Percentiles rank a stretch among this genome's conserved stretches.
These are phyloP conservation scores for Calonectria pauciramosa DNA, from an alignment of 2,329 filamentous ascomycete species.

Conservation along the genomic window DNA sequence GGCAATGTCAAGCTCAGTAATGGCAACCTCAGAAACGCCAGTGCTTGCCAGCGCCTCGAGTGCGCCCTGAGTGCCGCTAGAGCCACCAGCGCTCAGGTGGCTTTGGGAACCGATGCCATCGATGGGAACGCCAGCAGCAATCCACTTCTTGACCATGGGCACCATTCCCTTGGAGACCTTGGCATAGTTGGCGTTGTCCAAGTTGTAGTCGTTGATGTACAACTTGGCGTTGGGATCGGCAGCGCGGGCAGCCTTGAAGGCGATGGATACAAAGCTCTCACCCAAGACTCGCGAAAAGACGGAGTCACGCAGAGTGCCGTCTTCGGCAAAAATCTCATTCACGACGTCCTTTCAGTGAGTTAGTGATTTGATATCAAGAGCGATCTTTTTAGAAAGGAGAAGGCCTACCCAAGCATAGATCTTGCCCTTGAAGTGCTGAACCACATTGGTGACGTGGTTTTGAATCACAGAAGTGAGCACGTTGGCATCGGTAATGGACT, in stretches of 20 bases:
- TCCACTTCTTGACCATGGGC: conserved; percentile 73
- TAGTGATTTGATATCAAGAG: background rate
- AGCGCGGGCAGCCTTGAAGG: conserved; percentile 76
- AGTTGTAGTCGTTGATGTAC: conserved; percentile 83
- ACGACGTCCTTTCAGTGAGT: conserved; percentile 63
- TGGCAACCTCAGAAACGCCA: conserved; percentile 68
- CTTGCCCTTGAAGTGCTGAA: conserved; percentile 73
- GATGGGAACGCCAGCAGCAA: conserved; percentile 65
- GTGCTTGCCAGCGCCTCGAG: conserved; percentile 58
- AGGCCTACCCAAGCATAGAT: conserved; percentile 66
- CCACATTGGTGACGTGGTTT: conserved; percentile 71
- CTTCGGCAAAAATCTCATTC: conserved; percentile 76
- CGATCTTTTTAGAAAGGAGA: background rate
- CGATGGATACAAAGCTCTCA: conserved; percentile 77
- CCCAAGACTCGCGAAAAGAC: conserved; percentile 79
- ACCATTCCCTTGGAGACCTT: conserved; percentile 73
- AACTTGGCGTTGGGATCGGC: conserved; percentile 78
- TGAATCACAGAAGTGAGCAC: conserved; percentile 69
- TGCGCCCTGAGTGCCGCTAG: conserved; percentile 40
- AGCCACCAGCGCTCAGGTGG: conserved; percentile 63
- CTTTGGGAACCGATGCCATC: conserved; percentile 71
- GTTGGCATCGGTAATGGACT: conserved; percentile 63
- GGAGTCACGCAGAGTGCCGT: conserved; percentile 69
- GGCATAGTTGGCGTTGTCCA: conserved; percentile 70
- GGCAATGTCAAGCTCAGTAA: conserved; percentile 79